These are phyloP conservation scores for Colletotrichum tabaci DNA, from an alignment of 2,329 filamentous ascomycete genomes.

Conservation along the genomic window DNA sequence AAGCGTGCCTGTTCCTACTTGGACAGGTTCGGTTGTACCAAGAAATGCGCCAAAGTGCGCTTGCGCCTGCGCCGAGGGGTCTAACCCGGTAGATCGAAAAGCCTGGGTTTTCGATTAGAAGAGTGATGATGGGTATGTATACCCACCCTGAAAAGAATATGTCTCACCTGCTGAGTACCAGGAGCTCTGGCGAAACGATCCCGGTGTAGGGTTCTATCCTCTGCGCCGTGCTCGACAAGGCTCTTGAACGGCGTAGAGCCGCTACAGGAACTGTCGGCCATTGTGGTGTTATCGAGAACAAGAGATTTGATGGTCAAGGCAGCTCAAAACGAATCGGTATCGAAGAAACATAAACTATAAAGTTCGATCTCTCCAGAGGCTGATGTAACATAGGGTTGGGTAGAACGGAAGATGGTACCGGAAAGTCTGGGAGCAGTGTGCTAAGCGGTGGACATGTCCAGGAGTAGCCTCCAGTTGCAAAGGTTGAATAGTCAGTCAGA, in stretches of 20 bases:
- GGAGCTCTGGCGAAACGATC: conserved; percentile 51
- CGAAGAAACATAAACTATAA: neutral
- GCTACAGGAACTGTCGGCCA: conserved; percentile 60
- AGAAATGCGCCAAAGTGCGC: conserved; percentile 56
- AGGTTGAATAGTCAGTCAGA: too few species aligned
- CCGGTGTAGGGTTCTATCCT: conserved; percentile 58
- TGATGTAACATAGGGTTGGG: neutral
- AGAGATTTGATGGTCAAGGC: neutral
- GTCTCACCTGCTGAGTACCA: conserved; percentile 17
- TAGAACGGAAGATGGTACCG: neutral
- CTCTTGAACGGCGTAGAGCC: conserved; percentile 60
- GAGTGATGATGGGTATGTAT: neutral
- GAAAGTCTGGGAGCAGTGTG: neutral
- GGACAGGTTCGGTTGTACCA: conserved; percentile 41
- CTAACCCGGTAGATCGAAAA: conserved; percentile 23
- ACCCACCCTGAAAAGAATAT: neutral
- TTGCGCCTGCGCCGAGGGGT: conserved; percentile 44
- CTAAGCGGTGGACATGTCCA: neutral
- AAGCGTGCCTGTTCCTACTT: neutral
- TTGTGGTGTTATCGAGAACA: conserved; percentile 40
- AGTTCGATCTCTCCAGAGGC: too few species aligned
- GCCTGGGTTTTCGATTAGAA: conserved; percentile 14
- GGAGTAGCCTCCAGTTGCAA: too few species aligned
- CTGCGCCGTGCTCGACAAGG: conserved; percentile 58
- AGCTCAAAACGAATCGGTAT: neutral